phyloP scores from a whole-genome alignment of 1,139 yeast genomes.

The Martiniozyma asiatica region DNA sequence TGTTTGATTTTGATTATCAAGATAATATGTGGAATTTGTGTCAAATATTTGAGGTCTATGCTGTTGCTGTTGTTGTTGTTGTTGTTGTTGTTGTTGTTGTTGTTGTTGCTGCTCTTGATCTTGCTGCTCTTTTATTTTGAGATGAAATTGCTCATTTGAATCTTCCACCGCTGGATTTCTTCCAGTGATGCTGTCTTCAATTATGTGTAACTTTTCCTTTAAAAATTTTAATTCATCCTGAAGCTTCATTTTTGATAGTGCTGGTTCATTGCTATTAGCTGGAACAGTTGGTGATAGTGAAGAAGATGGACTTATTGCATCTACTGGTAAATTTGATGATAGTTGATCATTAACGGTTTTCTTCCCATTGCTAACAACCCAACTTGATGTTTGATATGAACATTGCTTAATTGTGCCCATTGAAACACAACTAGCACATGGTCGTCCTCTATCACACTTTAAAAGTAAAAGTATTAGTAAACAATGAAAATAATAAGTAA shows the following conservation, averaged over 20 bases:
- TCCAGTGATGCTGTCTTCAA: slow-evolving; percentile 3
- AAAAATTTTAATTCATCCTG: slow-evolving; percentile 1
- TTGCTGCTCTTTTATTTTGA: slow-evolving; percentile 27
- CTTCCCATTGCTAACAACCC: slow-evolving; percentile 1
- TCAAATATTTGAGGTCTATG: slow-evolving; percentile 27
- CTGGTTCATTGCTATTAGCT: not conserved
- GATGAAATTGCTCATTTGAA: too few species aligned
- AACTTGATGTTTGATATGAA: slow-evolving; percentile 1
- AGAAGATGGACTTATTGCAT: too few species aligned
- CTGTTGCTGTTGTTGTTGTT: not conserved
- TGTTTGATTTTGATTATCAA: not conserved
- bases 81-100: not conserved
- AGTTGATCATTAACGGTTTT: too few species aligned
- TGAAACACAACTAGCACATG: slow-evolving; percentile 2
- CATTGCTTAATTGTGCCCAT: slow-evolving; percentile 3
- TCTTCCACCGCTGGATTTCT: too few species aligned
- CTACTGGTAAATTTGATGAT: not conserved
- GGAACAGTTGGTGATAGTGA: too few species aligned
- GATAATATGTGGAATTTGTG: slow-evolving; percentile 33
- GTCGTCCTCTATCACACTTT: slow-evolving; percentile 4
- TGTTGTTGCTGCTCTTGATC: too few species aligned
- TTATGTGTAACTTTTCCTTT: slow-evolving; percentile 2
- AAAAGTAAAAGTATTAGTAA: slow-evolving; percentile 1
- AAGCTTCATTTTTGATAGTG: too few species aligned
- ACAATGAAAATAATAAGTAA: too few species aligned